Evolutionary conservation across 306 rosid species (phyloP).

Genomic region (Acacia confusa): DNA sequence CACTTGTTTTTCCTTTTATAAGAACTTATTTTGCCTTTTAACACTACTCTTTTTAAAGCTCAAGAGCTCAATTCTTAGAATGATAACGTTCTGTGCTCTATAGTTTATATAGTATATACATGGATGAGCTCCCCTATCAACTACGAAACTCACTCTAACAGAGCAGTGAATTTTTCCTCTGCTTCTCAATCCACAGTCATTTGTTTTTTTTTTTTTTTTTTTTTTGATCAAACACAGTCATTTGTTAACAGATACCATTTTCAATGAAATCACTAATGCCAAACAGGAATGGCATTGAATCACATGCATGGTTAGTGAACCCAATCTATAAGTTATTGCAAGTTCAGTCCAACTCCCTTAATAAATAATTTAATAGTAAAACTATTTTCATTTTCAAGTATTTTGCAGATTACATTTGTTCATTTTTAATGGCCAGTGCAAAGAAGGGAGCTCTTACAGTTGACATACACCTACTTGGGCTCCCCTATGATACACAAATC

Average conservation of each 20-base stretch:
- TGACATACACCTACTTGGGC: conserved; percentile 37
- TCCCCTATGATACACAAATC: background rate
- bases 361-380: background rate
- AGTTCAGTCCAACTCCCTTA: background rate
- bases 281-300: background rate
- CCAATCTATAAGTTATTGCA: background rate
- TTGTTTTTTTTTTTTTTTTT: no score
- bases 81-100: background rate
- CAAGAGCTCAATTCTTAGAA: background rate
- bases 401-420: background rate
- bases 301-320: background rate
- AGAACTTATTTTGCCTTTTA: no score
- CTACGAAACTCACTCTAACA: background rate
- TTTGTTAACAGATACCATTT: background rate
- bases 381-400: background rate
- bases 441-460: background rate
- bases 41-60: background rate
- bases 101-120: background rate
- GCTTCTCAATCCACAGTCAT: background rate
- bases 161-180: background rate
- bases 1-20: background rate
- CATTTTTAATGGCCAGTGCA: background rate
- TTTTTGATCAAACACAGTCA: no score
- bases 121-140: background rate
- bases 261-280: background rate